phyloP scores from a whole-genome alignment of 2,329 filamentous ascomycete genomes.

The Cordyceps farinosa region DNA sequence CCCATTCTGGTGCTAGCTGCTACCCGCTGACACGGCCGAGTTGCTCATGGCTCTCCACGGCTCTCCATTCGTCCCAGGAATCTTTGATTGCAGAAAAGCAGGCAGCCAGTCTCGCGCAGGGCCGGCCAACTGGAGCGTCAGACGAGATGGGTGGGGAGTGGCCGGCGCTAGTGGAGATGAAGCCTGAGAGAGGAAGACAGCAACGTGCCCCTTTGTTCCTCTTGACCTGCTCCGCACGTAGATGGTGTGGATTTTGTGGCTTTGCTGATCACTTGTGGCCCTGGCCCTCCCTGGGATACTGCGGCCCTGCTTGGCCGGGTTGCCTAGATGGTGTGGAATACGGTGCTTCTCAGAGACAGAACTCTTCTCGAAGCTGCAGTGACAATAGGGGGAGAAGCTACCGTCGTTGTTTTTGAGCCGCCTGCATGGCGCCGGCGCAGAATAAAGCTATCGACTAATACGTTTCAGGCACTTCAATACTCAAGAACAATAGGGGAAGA shows the following conservation, averaged over 20 bases:
- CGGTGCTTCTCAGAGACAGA: background rate
- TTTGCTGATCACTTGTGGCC: constrained; percentile 13
- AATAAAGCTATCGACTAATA: background rate
- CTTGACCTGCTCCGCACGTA: background rate
- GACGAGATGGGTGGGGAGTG: background rate
- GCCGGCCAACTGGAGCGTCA: no score
- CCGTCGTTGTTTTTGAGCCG: background rate
- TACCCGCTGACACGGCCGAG: background rate
- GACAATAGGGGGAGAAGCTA: no score
- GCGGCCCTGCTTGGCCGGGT: background rate
- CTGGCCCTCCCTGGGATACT: background rate
- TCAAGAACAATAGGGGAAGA: background rate
- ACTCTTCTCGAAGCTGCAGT: background rate
- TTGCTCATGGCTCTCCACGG: background rate
- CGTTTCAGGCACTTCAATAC: background rate
- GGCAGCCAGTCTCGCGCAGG: no score
- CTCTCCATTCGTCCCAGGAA: background rate
- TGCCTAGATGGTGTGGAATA: background rate
- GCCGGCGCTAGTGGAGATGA: background rate
- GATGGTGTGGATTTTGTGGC: constrained; percentile 11
- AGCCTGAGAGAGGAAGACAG: background rate
- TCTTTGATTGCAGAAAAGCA: no score
- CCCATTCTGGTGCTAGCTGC: background rate
- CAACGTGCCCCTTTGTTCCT: background rate
- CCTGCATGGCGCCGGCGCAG: background rate